phyloP scores from a whole-genome alignment of 1,139 yeast species.

The Candida neerlandica region DNA sequence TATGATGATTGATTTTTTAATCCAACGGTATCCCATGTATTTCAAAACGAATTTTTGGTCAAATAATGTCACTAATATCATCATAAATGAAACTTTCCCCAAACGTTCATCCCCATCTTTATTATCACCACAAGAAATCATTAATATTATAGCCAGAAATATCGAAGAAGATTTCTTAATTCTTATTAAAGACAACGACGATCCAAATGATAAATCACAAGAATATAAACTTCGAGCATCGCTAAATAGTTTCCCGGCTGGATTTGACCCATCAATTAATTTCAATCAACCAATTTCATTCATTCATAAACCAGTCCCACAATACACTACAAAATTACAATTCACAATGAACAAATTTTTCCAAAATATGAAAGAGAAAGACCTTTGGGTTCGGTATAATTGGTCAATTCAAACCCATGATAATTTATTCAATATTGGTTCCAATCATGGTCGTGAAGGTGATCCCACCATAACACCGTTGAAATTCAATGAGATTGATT shows the following conservation, averaged over 20 bases:
- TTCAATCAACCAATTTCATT: slow-evolving; percentile 39
- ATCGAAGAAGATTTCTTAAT: slow-evolving; percentile 46
- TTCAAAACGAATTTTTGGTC: slow-evolving; percentile 19
- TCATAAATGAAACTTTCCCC: slow-evolving; percentile 33
- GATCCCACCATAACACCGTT: slow-evolving; percentile 25
- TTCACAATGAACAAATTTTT: slow-evolving; percentile 44
- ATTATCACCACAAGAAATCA: slow-evolving; percentile 23
- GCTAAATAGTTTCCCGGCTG: slow-evolving; percentile 45
- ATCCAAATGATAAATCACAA: slow-evolving; percentile 32
- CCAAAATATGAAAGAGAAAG: slow-evolving; percentile 35
- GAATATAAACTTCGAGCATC: slow-evolving; percentile 41
- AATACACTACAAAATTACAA: slow-evolving; percentile 34
- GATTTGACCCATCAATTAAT: slow-evolving; percentile 41
- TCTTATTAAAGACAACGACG: slow-evolving; percentile 39
- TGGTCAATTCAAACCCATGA: slow-evolving; percentile 47
- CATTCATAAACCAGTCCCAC: slow-evolving; percentile 48
- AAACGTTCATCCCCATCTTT: slow-evolving; percentile 13
- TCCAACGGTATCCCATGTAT: slow-evolving; percentile 37
- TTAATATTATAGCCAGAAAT: slow-evolving; percentile 28
- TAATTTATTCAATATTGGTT: slow-evolving; percentile 27
- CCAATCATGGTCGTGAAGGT: slow-evolving; percentile 39
- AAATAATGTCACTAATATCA: slow-evolving; percentile 23
- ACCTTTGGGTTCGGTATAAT: slow-evolving; percentile 44
- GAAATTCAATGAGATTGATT: slow-evolving; percentile 34
- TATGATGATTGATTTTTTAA: slow-evolving; percentile 27